Base-by-base conservation (phyloP, 768 basidiomycete genomes). In the Gelatoporia subvermispora region DNA sequence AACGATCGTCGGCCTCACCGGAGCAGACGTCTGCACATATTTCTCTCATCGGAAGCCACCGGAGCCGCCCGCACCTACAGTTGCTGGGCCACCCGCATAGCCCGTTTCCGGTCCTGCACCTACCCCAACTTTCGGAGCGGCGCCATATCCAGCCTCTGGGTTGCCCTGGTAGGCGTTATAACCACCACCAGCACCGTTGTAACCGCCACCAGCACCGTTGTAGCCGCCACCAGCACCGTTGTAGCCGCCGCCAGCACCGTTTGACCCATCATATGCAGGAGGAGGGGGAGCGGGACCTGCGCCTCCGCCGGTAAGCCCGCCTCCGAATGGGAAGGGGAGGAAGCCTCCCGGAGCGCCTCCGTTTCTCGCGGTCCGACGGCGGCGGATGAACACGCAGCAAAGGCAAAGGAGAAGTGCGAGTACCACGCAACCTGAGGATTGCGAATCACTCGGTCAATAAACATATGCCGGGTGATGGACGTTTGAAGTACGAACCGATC, bases 361-460 rank as follows among this genome's bases (percentile, higher is more conserved):
- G 37, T 31, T 31, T 13, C 37, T 16, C 20, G 40, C 31, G 40
- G 11, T 18, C n/a, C 55, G 48, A 17, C 55, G 55, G 1, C 55
- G 48, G 21, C 55, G 49, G 37, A 50, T 16, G 7, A 56, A 25
- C 4, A 35, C 21, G 22, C 43, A 49, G 41, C 51, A 53, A 1
- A 53, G 3, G 38, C 38, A 43, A 4, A 56, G 2, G 1, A 53
- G 39, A 11, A 51, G n/a, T 5, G 37, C 2, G 31, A 53, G 22
- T 1, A 41, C 47, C 1, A 51, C 20, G 28, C 23, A 37, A 3
- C 46, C 55, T 56, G 35, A 3, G n/a, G 4, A n/a, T n/a, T n/a
- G n/a, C n/a, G n/a, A 41, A 17, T 21, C n/a, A 38, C 21, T 18
- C 36, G 38, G 24, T 21, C 28, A 23, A 36, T 4, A 25, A 25